phyloP scores from a whole-genome alignment of 1,284 basidiomycete species.

The Irpex sp. region DNA sequence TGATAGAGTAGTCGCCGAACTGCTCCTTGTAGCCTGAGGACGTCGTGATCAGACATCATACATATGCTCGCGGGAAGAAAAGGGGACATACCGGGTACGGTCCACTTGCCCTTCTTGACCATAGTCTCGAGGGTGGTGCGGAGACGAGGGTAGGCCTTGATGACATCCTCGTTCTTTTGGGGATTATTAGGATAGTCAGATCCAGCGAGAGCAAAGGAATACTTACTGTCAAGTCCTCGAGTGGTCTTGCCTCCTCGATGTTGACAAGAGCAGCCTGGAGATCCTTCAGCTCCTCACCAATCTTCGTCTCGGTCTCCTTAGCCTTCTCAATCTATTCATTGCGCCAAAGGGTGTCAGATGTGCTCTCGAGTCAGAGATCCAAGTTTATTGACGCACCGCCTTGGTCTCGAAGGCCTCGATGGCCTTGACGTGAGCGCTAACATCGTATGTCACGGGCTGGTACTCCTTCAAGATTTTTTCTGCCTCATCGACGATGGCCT shows the following conservation, averaged over 20 bases:
- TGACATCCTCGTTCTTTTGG: slow-evolving; percentile 81
- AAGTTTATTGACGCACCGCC: slow-evolving; percentile 64
- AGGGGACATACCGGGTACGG: slow-evolving; percentile 77
- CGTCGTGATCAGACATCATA: slow-evolving; percentile 9
- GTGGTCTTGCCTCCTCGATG: slow-evolving; percentile 96
- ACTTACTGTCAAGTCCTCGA: slow-evolving; percentile 92
- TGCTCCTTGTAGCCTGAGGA: slow-evolving; percentile 83
- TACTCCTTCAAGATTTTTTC: slow-evolving; percentile 89
- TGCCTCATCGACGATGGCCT: slow-evolving; percentile 87
- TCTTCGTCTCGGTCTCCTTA: slow-evolving; percentile 88
- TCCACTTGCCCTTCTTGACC: slow-evolving; percentile 99
- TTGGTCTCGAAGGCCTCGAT: slow-evolving; percentile 97
- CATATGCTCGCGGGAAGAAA: background rate
- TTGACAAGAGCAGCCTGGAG: slow-evolving; percentile 94
- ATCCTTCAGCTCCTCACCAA: slow-evolving; percentile 89
- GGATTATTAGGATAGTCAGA: background rate
- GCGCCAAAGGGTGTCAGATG: background rate
- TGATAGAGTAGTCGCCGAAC: slow-evolving; percentile 87
- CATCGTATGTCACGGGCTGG: slow-evolving; percentile 97
- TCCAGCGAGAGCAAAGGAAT: slow-evolving; percentile 1
- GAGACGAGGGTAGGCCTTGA: slow-evolving; percentile 91
- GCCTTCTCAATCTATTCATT: slow-evolving; percentile 79
- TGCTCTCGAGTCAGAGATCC: background rate
- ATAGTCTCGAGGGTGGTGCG: slow-evolving; percentile 92
- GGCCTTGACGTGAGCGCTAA: slow-evolving; percentile 87